Conservation (phyloP, 305 asterid species). For the Solanum hybrid region DNA sequence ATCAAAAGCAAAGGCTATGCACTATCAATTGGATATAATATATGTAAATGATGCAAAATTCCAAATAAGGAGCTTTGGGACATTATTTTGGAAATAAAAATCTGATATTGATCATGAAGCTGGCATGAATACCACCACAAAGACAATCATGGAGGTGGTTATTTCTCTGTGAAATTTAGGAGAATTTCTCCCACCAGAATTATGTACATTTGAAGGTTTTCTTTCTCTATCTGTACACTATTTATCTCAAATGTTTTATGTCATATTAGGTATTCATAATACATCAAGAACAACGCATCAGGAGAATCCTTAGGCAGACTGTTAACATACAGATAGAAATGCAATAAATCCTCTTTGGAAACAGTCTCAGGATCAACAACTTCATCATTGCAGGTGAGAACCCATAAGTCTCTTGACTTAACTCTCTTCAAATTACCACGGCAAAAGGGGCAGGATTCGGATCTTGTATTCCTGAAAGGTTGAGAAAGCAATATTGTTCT, state of each 20-base stretch:
- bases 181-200: constrained; percentile 28
- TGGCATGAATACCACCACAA: constrained; percentile 14
- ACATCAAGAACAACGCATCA: constrained; percentile 63
- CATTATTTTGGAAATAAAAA: neutral
- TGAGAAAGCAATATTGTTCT: neutral
- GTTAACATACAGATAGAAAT: constrained; percentile 57
- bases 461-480: constrained; percentile 62
- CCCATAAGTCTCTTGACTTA: constrained; percentile 71
- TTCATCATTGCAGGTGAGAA: constrained; percentile 62
- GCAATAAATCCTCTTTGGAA: constrained; percentile 46
- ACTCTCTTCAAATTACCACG: constrained; percentile 71
- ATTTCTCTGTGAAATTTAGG: constrained; percentile 19
- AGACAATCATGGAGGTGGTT: constrained; percentile 14
- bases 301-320: constrained; percentile 72
- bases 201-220: constrained; percentile 51
- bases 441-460: constrained; percentile 83
- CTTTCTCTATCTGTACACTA: constrained; percentile 26
- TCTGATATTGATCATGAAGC: constrained; percentile 1
- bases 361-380: constrained; percentile 54
- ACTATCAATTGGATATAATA: neutral
- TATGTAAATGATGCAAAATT: neutral
- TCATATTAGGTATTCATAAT: constrained; percentile 68
- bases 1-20: neutral
- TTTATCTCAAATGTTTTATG: constrained; percentile 9
- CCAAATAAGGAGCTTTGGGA: neutral